These are phyloP conservation scores for Trichoderma sp. DNA, from an alignment of 2,329 filamentous ascomycete genomes.

Conservation along the genomic window DNA sequence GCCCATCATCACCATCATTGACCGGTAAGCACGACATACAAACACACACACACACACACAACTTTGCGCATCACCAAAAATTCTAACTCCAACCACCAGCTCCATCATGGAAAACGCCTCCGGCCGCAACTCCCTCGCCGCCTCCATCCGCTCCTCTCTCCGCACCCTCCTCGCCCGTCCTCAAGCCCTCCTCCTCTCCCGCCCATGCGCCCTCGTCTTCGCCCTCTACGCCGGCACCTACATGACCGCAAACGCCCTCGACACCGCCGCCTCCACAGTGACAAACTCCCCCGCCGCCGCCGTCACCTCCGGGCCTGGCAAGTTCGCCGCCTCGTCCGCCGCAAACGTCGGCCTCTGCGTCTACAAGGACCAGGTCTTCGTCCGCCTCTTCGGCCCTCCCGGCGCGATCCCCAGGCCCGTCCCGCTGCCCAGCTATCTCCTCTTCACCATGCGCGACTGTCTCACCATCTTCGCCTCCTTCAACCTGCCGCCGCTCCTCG, in stretches of 20 bases:
- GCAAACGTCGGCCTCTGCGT: slow-evolving; percentile 83
- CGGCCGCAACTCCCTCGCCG: slow-evolving; percentile 57
- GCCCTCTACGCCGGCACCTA: slow-evolving; percentile 86
- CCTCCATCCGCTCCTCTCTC: slow-evolving; percentile 59
- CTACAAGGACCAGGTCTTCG: slow-evolving; percentile 86
- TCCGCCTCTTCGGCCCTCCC: slow-evolving; percentile 71
- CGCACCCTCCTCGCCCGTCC: slow-evolving; percentile 56
- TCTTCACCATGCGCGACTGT: slow-evolving; percentile 81
- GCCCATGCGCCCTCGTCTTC: slow-evolving; percentile 67
- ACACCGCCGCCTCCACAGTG: slow-evolving; percentile 70
- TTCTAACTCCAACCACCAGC: slow-evolving; percentile 38
- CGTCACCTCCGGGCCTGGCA: slow-evolving; percentile 71
- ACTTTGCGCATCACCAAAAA: too few species aligned
- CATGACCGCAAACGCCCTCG: slow-evolving; percentile 80
- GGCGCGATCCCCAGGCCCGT: slow-evolving; percentile 53
- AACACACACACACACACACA: not conserved
- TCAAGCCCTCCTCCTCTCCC: slow-evolving; percentile 58
- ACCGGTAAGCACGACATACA: slow-evolving; percentile 68
- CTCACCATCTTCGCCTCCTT: slow-evolving; percentile 90
- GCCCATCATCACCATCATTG: slow-evolving; percentile 82
- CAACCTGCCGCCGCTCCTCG: slow-evolving; percentile 79
- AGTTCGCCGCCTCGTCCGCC: slow-evolving; percentile 76
- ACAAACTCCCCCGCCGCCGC: slow-evolving; percentile 52
- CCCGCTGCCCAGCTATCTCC: slow-evolving; percentile 65
- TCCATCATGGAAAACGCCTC: slow-evolving; percentile 82